Evolutionary conservation across 305 asterid genomes (phyloP).

Genomic region (Striga hermonthica): DNA sequence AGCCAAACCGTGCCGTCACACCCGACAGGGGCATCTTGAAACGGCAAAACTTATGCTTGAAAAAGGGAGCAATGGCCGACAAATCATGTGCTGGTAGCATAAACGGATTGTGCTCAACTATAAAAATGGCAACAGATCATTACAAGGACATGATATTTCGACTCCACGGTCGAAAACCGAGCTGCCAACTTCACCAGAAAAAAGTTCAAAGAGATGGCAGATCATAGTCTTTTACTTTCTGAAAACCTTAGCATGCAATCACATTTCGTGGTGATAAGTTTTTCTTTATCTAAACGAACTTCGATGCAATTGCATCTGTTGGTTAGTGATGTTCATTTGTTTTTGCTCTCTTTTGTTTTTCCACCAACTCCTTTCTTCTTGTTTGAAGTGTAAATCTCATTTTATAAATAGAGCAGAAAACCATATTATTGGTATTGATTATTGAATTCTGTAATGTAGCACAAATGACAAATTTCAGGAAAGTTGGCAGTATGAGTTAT

Average conservation of each 20-base stretch:
- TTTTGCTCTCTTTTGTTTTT: background rate
- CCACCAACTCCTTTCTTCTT: background rate
- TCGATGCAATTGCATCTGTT: background rate
- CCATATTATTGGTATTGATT: background rate
- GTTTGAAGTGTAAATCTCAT: background rate
- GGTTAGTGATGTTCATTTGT: background rate
- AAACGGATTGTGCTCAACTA: too few relatives aligned
- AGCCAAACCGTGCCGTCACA: constrained; percentile 36
- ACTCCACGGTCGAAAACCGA: too few relatives aligned
- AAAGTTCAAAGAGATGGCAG: too few relatives aligned
- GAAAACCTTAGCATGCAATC: too few relatives aligned
- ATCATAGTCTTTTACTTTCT: too few relatives aligned
- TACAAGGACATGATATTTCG: too few relatives aligned
- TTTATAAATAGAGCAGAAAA: background rate
- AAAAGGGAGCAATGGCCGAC: constrained; percentile 42
- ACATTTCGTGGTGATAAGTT: too few relatives aligned
- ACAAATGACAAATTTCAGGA: constrained; percentile 2
- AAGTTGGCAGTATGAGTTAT: constrained; percentile 13
- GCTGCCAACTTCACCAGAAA: too few relatives aligned
- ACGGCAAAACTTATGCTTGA: constrained; percentile 48
- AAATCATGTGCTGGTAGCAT: constrained; percentile 33
- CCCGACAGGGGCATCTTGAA: constrained; percentile 47
- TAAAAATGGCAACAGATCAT: too few relatives aligned
- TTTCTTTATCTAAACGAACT: too few relatives aligned
- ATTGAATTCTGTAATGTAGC: constrained; percentile 3